A percentile compares a stretch with the other conserved stretches of the same genome.
phyloP scores from a whole-genome alignment of 345 rosid species.

The Eucalyptus grandis region DNA sequence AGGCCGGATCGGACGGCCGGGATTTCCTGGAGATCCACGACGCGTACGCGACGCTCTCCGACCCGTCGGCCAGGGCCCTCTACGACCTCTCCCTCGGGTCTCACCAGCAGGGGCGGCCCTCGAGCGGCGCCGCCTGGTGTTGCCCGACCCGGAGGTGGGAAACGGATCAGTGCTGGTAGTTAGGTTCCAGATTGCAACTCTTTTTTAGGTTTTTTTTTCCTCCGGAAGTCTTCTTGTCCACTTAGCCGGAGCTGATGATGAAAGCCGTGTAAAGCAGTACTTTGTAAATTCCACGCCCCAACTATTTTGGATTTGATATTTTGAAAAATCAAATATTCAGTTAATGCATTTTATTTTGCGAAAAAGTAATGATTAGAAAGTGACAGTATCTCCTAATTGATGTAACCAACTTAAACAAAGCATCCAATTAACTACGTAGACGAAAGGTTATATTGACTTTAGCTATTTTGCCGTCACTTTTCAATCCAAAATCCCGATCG shows the following conservation, averaged over 20 bases:
- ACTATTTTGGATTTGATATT: neutral
- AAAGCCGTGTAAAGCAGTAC: neutral
- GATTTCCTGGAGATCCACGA: constrained; percentile 62
- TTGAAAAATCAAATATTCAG: neutral
- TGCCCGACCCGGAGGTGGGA: constrained; percentile 64
- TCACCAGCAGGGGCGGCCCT: neutral
- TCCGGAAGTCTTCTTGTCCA: neutral
- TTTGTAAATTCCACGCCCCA: neutral
- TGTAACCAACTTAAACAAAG: neutral
- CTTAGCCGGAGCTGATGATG: neutral
- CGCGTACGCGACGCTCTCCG: constrained; percentile 66
- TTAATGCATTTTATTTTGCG: neutral
- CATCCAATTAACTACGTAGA: neutral
- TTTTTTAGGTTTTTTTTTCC: neutral
- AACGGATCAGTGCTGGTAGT: constrained; percentile 90
- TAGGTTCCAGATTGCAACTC: neutral
- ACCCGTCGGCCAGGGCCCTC: constrained; percentile 59
- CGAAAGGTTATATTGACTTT: neutral
- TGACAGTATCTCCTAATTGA: neutral
- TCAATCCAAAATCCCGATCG: neutral
- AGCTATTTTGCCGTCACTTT: neutral
- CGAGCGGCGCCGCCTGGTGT: constrained; percentile 2
- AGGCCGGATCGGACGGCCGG: constrained; percentile 19
- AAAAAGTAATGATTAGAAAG: neutral
- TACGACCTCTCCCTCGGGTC: constrained; percentile 47